These are phyloP conservation scores for Sphagnum contortum DNA, from an alignment of 225 moss, liverwort and hornwort species.

Conservation along the genomic window DNA sequence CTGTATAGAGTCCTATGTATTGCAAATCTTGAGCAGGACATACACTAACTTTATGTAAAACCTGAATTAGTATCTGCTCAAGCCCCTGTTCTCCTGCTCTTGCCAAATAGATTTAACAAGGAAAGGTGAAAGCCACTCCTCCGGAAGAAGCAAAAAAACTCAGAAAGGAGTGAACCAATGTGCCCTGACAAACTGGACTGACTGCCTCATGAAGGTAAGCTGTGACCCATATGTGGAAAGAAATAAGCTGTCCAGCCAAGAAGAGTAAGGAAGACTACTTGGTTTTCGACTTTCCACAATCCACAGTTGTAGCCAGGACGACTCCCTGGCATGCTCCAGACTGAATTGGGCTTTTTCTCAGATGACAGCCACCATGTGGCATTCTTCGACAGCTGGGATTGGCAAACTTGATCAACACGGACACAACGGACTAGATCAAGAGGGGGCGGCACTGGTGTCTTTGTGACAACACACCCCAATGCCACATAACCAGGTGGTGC, in stretches of 20 bases:
- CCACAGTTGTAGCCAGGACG: slow-evolving; percentile 80
- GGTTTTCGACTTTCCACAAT: slow-evolving; percentile 95
- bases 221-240: no score
- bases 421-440: slow-evolving; percentile 80
- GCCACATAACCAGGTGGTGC: slow-evolving; percentile 86
- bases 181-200: no score
- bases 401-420: slow-evolving; percentile 58
- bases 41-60: background rate
- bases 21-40: background rate
- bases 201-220: no score
- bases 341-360: slow-evolving; percentile 68
- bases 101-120: no score
- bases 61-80: background rate
- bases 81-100: no score
- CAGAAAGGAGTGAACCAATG: no score
- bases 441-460: slow-evolving; percentile 55
- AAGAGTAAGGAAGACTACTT: slow-evolving; percentile 24
- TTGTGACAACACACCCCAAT: slow-evolving; percentile 82
- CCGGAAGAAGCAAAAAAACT: no score
- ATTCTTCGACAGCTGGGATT: slow-evolving; percentile 62
- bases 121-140: no score
- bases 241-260: no score
- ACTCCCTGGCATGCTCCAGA: slow-evolving; percentile 79
- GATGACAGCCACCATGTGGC: slow-evolving; percentile 70
- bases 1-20: background rate